phyloP scores from a whole-genome alignment of 2,329 filamentous ascomycete genomes.

The Fusarium sp. region DNA sequence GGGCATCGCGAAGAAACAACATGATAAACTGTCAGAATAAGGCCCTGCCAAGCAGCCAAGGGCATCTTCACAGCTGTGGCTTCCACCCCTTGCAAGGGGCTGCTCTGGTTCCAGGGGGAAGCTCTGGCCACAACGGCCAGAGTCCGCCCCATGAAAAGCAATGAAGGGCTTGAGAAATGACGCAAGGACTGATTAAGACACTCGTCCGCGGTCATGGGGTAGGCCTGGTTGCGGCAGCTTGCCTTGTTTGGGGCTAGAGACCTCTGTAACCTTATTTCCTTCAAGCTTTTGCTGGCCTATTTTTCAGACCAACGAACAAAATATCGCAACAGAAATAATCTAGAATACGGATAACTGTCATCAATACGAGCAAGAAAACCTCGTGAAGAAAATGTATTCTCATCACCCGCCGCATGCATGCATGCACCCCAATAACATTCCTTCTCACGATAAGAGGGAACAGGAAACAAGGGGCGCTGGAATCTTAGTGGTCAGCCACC shows the following conservation, averaged over 20 bases:
- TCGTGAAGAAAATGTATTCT: not conserved
- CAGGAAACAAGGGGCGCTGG: not conserved
- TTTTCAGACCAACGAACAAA: not conserved
- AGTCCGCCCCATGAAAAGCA: constrained; percentile 3
- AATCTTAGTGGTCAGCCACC: not conserved
- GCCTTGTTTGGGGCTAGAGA: constrained; percentile 31
- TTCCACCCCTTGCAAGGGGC: not conserved
- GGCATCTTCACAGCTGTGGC: not conserved
- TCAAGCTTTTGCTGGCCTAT: constrained; percentile 26
- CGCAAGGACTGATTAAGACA: constrained; percentile 20
- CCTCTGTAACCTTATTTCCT: constrained; percentile 32
- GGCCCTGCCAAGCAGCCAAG: not conserved
- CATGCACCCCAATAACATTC: not conserved
- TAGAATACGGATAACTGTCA: not conserved
- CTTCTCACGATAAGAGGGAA: not conserved
- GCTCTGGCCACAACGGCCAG: not conserved
- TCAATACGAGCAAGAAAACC: not conserved
- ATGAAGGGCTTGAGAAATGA: constrained; percentile 18
- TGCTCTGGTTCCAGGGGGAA: not conserved
- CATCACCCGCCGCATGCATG: not conserved
- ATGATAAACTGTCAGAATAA: constrained; percentile 1
- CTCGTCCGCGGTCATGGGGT: not conserved
- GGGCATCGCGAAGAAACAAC: not conserved
- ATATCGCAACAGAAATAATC: not conserved
- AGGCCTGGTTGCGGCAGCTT: constrained; percentile 25